A percentile compares a stretch with the other conserved stretches of the same genome.
Conservation (phyloP, 495 filamentous ascomycete species). For the Talaromyces trachyspermus region DNA sequence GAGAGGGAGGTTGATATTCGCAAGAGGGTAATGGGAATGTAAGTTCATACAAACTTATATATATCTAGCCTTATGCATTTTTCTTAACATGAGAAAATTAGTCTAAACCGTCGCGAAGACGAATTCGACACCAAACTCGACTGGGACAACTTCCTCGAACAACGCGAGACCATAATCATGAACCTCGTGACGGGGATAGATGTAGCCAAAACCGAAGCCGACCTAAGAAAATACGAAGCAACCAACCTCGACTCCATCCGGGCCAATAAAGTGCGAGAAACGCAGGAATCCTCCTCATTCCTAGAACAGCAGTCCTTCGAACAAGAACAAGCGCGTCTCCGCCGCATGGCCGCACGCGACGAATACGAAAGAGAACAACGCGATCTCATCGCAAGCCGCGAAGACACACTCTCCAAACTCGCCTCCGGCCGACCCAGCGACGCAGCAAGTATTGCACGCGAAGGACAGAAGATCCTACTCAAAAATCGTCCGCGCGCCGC, state of each 20-base stretch:
- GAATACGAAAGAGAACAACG: constrained; percentile 60
- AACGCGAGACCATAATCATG: constrained; percentile 83
- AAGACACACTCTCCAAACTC: constrained; percentile 49
- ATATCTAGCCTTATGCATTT: not conserved
- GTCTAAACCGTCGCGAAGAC: constrained; percentile 79
- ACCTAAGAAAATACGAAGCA: constrained; percentile 58
- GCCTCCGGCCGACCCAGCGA: constrained; percentile 40
- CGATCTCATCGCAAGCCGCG: constrained; percentile 51
- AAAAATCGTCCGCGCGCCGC: constrained; percentile 54
- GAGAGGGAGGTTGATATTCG: constrained; percentile 95
- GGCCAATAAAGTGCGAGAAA: constrained; percentile 46
- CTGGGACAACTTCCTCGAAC: constrained; percentile 92
- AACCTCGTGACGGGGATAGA: constrained; percentile 72
- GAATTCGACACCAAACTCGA: constrained; percentile 77
- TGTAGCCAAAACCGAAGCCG: constrained; percentile 59
- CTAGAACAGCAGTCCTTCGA: constrained; percentile 59
- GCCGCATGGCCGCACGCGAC: constrained; percentile 46
- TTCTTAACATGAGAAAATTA: constrained; percentile 11
- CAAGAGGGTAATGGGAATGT: constrained; percentile 66
- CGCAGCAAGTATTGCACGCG: constrained; percentile 42
- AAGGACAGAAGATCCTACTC: constrained; percentile 56
- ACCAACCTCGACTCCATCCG: constrained; percentile 56
- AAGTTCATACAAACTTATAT: constrained; percentile 11
- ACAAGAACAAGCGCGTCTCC: constrained; percentile 54
- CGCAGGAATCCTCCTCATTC: constrained; percentile 45